Evolutionary conservation across 208 protist genomes (phyloP).

Genomic region (Leishmania tarentolae): DNA sequence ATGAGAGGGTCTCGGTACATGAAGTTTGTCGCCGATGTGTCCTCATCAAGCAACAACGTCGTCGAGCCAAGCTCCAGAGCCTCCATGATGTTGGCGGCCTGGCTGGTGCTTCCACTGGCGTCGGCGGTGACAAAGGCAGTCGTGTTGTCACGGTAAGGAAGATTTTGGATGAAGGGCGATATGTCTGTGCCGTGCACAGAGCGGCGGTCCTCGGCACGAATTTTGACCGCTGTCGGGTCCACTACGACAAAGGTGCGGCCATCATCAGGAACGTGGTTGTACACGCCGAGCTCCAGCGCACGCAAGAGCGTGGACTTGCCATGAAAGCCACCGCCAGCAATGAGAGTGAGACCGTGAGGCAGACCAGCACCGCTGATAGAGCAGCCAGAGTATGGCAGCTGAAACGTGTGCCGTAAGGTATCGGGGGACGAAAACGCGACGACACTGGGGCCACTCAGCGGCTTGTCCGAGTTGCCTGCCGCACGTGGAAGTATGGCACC

Average conservation of each 20-base stretch:
- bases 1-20: constrained; percentile 94
- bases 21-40: constrained; percentile 97
- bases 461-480: constrained; percentile 79
- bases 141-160: constrained; percentile 83
- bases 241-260: constrained; percentile 90
- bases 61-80: constrained; percentile 90
- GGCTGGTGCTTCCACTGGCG: constrained; percentile 92
- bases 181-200: constrained; percentile 90
- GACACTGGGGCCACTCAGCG: constrained; percentile 55
- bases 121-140: constrained; percentile 69
- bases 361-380: constrained; percentile 90
- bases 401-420: constrained; percentile 61
- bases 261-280: constrained; percentile 94
- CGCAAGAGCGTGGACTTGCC: constrained; percentile 95
- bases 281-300: constrained; percentile 93
- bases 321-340: constrained; percentile 96
- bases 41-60: constrained; percentile 94
- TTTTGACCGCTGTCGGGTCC: constrained; percentile 88
- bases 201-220: constrained; percentile 94
- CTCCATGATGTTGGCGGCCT: constrained; percentile 94
- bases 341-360: constrained; percentile 91
- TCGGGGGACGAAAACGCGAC: constrained; percentile 80
- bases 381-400: constrained; percentile 64
- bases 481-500: constrained; percentile 91
- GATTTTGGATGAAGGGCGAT: constrained; percentile 92